Evolutionary conservation across 2,329 filamentous ascomycete genomes (phyloP), one percentile per base, ranked within the genome.

Genomic region (Botrytis deweyae): DNA sequence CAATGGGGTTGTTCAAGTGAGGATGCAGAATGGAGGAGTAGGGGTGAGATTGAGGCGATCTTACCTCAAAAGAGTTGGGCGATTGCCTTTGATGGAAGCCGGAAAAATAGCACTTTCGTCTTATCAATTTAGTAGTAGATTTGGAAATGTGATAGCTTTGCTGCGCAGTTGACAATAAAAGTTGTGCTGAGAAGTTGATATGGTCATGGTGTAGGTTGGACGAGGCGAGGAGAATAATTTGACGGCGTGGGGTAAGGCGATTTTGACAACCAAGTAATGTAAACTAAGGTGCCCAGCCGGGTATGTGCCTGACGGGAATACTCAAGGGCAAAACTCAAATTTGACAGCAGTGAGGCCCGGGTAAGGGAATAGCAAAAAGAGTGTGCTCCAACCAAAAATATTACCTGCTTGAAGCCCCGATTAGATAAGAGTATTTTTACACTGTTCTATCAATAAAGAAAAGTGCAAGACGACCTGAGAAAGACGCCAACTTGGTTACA

Each of bases 21-120:
- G 6, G 55, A 33, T 58, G 49, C 5, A 16, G 36, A 68, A 33
- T 25, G 49, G n/a, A n/a, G 25, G 18, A 22, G 36, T 22, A 52
- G 10, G 40, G 6, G 40, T 58, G n/a, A 42, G 18, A 58, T 9
- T 29, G 36, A 29, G 3, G n/a, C 52, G 66, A 69, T 58, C 66
- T 69, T 40, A 69, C 66, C 66, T 69, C 49, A 69, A 58, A 33
- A n/a, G 36, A 58, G 18, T 18, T 58, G 66, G 18, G 38, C 49
- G 49, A 44, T 55, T 42, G n/a, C 42, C 49, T 58, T 38, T 58
- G 18, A 9, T 58, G 25, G 18, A 33, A 69, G n/a, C 49, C 18
- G 9, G 16, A 44, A 58, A 18, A 58, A 38, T 16, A 58, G 49
- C 49, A 58, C 49, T 33, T 68, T 58, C 10, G 52, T 69, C n/a